Conservation (phyloP, 495 filamentous ascomycete genomes). For the Cryomyces antarcticus region DNA sequence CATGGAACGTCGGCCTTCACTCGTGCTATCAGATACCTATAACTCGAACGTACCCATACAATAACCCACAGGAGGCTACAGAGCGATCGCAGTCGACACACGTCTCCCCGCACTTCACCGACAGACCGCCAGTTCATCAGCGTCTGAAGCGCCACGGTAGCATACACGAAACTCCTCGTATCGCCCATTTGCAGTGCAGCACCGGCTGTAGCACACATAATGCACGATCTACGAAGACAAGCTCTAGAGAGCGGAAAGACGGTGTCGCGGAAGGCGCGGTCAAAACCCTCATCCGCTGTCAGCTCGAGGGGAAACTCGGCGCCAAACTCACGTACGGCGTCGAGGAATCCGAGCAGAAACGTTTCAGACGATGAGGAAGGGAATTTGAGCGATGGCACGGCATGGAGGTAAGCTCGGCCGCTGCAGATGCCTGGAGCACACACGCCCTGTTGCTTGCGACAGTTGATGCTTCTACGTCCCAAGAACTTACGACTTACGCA, state of each 20-base stretch:
- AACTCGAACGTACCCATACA: no score
- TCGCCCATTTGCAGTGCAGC: no score
- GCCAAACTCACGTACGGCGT: slow-evolving; percentile 37
- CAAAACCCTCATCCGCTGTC: slow-evolving; percentile 42
- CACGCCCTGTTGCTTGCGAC: background rate
- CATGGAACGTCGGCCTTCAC: no score
- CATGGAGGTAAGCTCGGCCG: slow-evolving; percentile 32
- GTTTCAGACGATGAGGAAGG: slow-evolving; percentile 64
- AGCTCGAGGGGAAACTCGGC: slow-evolving; percentile 43
- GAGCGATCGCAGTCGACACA: no score
- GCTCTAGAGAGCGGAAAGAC: slow-evolving; percentile 82
- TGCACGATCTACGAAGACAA: slow-evolving; percentile 66
- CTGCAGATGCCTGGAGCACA: background rate
- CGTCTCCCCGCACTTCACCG: background rate
- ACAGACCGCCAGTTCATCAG: no score
- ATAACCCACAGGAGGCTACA: no score
- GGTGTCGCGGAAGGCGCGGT: slow-evolving; percentile 71
- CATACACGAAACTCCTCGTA: no score
- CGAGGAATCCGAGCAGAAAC: slow-evolving; percentile 30
- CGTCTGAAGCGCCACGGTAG: no score
- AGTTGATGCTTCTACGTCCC: no score
- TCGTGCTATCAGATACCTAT: no score
- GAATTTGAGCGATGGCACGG: slow-evolving; percentile 46
- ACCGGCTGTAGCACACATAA: slow-evolving; percentile 10
- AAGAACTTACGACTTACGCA: no score